Evolutionary conservation across 2,329 filamentous ascomycete species (phyloP), one percentile per base, ranked within the genome.

Genomic region (Dothideomycetes sp.): DNA sequence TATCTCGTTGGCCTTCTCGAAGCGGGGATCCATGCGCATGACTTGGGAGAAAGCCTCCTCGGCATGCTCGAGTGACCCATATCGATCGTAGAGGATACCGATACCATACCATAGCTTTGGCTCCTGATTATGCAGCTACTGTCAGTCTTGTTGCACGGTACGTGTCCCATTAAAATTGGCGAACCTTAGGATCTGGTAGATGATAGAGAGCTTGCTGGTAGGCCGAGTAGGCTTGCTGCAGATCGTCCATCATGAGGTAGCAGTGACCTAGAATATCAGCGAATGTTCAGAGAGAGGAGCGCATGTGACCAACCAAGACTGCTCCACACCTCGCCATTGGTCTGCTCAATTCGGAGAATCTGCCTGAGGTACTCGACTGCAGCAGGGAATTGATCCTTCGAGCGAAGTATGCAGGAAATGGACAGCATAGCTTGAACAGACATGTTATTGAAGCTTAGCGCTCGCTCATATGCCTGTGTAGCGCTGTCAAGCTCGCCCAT

Each of bases 71-170:
- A 95, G 75, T 19, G 87, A 95, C 5, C 91, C 91, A 56, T 96
- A 98, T 38, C 91, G 75, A 59, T 98, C 91, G 51, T 98, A 98
- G 1, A 98, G 68, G 34, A 98, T 98, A 30, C 91, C 91, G 33
- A 98, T 98, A 29, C 91, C 91, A 55, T 98, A 98, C 91, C 91
- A 98, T 9, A 98, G 72, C 64, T 94, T 94, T 3, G 91, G 91
- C 55, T 98, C 91, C 82, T 88, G 39, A n/a, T 7, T 27, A 27
- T 27, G 22, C 22, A 27, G 22, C 22, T 5, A 31, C 11, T 38
- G 30, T 36, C 18, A 33, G 40, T 16, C n/a, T 17, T 14, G 19
- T 36, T 37, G 7, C 14, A 8, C 19, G 5, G 4, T 4, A 4
- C 7, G 22, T 27, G 7, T 27, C 22, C 12, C 7, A 27, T 7